Conservation (phyloP, 768 basidiomycete genomes). For the Russula virescens region DNA sequence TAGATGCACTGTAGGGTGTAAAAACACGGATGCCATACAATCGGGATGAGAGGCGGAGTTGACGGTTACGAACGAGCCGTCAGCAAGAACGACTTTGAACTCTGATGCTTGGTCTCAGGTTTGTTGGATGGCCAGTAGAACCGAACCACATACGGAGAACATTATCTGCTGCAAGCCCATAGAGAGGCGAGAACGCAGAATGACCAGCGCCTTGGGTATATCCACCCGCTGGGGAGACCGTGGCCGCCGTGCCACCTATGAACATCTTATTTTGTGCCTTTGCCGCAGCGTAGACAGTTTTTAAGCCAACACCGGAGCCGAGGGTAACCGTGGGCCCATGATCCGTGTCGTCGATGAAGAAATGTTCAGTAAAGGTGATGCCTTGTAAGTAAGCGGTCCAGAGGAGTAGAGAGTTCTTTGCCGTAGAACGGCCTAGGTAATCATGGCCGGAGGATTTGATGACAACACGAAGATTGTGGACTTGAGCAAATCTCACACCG, state of each 20-base stretch:
- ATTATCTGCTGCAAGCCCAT: conserved; percentile 28
- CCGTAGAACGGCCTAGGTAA: conserved; percentile 41
- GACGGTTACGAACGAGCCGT: neutral
- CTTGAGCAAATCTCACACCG: conserved; percentile 30
- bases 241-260: conserved; percentile 27
- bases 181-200: conserved; percentile 24
- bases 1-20: neutral
- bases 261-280: conserved; percentile 24
- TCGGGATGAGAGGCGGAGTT: conserved; percentile 10
- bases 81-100: conserved; percentile 11
- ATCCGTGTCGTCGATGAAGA: conserved; percentile 21
- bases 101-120: neutral
- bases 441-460: conserved; percentile 38
- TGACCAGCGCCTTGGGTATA: conserved; percentile 29
- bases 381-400: conserved; percentile 38
- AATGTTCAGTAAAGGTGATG: conserved; percentile 30
- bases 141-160: conserved; percentile 23
- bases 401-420: conserved; percentile 36
- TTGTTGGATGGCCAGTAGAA: too few species aligned
- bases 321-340: conserved; percentile 28
- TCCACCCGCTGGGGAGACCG: conserved; percentile 25
- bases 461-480: conserved; percentile 31
- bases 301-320: conserved; percentile 25
- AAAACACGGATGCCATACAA: conserved; percentile 2
- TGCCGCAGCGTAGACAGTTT: conserved; percentile 18